Evolutionary conservation across 1,139 yeast genomes (phyloP), one percentile per base, ranked within the genome.

Genomic region (Magnusiomyces ingens): DNA sequence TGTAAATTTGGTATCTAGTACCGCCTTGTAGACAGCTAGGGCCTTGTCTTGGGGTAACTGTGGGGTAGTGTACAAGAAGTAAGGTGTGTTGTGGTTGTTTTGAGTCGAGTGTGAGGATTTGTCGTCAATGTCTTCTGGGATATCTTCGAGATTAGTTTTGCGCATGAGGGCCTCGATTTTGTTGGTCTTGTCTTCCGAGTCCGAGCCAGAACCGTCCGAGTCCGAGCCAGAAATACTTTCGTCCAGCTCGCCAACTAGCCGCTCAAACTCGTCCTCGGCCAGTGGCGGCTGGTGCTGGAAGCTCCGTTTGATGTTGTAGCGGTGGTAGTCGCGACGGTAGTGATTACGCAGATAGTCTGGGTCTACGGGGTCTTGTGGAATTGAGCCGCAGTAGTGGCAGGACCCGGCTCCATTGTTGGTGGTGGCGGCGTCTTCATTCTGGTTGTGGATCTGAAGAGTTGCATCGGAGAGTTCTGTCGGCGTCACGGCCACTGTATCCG

Each of bases 11-110:
- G 38, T 73, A 67, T 60, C 61, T 60, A 88, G 80, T n/a, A 86
- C 61, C 0, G 84, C 72, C 63, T 90, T 90, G 70, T 84, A 91
- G 0, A 82, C 71, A 0, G 90, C 93, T 59, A 86, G 76, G 1
- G 82, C 81, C 54, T 77, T 75, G 1, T 70, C 71, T 0, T 69
- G 60, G 0, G 78, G 74, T 3, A 84, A 61, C 2, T 74, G 90
- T 78, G 0, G 54, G 22, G 45, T 54, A 37, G 21, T 48, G 50
- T 35, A 60, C 55, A 42, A 47, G 49, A 52, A 52, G 50, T 50
- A 55, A 12, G 57, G 55, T 13, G 54, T 51, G 22, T 54, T 50
- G 38, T 51, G 48, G 41, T 47, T 41, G 15, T 3, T 37, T 10
- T 40, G 18, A 18, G n/a, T 37, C 3, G 18, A 10, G 19, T 37